Evolutionary conservation across 495 filamentous ascomycete species (phyloP), one percentile per base, ranked within the genome.

Genomic region (Niebla homalea): DNA sequence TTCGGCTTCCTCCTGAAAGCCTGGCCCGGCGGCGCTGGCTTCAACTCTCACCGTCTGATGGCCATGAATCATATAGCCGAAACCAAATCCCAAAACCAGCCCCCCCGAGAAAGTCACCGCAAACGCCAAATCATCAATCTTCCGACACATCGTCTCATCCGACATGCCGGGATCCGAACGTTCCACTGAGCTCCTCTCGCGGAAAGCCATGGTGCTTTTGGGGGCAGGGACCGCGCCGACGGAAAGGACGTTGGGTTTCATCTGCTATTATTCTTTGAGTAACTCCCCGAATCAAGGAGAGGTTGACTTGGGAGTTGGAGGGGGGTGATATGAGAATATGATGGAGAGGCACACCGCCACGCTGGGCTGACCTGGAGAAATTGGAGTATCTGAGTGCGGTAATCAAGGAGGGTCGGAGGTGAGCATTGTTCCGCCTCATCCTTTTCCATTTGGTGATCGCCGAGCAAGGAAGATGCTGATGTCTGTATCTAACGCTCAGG

Each of bases 331-430:
- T 51, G 59, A 7, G 43, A 37, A 35, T 65, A 57, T 54, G 50
- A 50, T 15, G 29, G 16, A 12, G 16, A 12, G 43, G 37, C 10
- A 40, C 52, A 3, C 60, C 67, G 8, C 51, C 54, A 3, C 25
- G 25, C 12, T 62, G 63, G 57, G 43, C 43, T 4, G 52, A 58
- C 21, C 54, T 70, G 10, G 64, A 67, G 44, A 52, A 51, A 19
- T 36, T 64, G 25, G 56, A 60, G 1, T 68, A 66, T 36, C 50
- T 67, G 10, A 57, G 57, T 18, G 64, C 66, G 4, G 41, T 68
- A 6, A 60, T 67, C 51, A 65, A 69, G 48, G 65, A 69, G 48
- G 52, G 62, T 14, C 46, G 62, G 18, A 53, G 62, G 60, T 60
- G 25, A 26, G 25, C 8, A 46, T 22, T 41, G 25, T 26, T 43